Evolutionary conservation across 768 basidiomycete species (phyloP).

Genomic region (Lentinula lateritia): DNA sequence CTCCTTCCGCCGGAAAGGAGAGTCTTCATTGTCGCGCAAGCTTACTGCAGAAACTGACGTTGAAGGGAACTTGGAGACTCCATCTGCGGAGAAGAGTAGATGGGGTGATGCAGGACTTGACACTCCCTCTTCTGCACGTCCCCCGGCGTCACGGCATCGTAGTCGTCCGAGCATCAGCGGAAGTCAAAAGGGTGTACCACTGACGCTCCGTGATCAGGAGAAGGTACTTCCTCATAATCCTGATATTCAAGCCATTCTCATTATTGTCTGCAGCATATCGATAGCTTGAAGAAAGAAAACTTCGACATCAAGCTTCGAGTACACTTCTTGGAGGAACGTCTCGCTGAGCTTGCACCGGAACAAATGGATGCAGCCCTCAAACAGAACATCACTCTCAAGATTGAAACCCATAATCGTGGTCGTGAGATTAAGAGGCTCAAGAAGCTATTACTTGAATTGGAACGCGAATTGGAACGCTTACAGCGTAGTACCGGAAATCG

Average conservation of each 20-base stretch:
- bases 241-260: not conserved
- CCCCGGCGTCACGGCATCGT: slow-evolving; percentile 27
- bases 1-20: slow-evolving; percentile 31
- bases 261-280: slow-evolving; percentile 65
- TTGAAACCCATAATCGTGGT: slow-evolving; percentile 84
- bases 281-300: slow-evolving; percentile 94
- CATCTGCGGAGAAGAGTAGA: slow-evolving; percentile 38
- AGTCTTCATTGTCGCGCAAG: slow-evolving; percentile 34
- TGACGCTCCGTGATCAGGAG: slow-evolving; percentile 94
- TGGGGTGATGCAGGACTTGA: slow-evolving; percentile 43
- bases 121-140: slow-evolving; percentile 41
- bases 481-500: slow-evolving; percentile 42
- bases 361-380: slow-evolving; percentile 89
- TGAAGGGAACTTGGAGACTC: slow-evolving; percentile 47
- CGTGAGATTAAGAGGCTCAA: slow-evolving; percentile 91
- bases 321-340: slow-evolving; percentile 90
- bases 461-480: slow-evolving; percentile 69
- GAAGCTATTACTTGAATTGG: slow-evolving; percentile 80
- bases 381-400: slow-evolving; percentile 90
- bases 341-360: slow-evolving; percentile 85
- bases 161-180: slow-evolving; percentile 29
- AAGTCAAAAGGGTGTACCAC: slow-evolving; percentile 38
- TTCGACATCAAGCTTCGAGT: slow-evolving; percentile 95
- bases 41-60: slow-evolving; percentile 25
- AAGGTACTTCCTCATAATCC: slow-evolving; percentile 49